Conservation (phyloP, 106 monocot genomes). For the Xerophyta viscosa region DNA sequence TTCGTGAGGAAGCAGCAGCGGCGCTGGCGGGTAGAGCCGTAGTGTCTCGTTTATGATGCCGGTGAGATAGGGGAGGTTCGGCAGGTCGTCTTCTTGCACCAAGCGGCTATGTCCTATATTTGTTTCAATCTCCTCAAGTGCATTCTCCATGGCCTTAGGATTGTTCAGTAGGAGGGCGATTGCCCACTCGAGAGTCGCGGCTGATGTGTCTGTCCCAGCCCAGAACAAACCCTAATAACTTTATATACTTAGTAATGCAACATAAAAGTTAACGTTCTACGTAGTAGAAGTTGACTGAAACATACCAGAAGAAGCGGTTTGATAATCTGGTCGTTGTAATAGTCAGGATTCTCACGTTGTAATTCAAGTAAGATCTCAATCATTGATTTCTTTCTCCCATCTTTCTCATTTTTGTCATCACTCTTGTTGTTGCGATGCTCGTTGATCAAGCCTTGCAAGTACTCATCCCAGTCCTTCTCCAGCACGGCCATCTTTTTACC, state of each 20-base stretch:
- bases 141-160: not conserved
- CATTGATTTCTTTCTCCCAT: not conserved
- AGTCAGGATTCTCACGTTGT: not conserved
- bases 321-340: constrained; percentile 6
- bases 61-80: not conserved
- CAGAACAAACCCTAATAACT: not conserved
- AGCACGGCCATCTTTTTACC: not conserved
- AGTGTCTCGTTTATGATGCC: not conserved
- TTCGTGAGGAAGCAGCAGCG: not conserved
- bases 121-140: not conserved
- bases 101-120: not conserved
- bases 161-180: not conserved
- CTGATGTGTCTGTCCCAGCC: not conserved
- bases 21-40: not conserved
- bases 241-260: not conserved
- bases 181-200: not conserved
- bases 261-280: too few relatives aligned
- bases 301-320: constrained; percentile 1
- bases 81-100: not conserved
- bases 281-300: not conserved
- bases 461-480: constrained; percentile 2
- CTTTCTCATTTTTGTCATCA: too few relatives aligned
- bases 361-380: not conserved
- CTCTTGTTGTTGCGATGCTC: not conserved
- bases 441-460: not conserved